Conservation (phyloP, 202 grass and related monocot genomes). For the Carex arenaria region DNA sequence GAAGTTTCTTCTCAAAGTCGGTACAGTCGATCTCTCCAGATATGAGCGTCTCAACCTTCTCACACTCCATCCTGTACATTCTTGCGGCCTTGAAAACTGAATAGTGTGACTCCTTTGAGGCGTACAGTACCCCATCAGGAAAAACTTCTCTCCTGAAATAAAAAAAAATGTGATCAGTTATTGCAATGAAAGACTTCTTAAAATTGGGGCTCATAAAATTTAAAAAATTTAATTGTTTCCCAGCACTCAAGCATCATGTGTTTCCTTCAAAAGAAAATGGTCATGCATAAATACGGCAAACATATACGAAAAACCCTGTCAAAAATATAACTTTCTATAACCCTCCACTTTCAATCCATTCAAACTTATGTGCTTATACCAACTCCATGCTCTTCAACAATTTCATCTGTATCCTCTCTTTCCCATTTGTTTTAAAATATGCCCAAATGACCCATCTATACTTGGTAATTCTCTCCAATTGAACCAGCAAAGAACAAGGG, state of each 20-base stretch:
- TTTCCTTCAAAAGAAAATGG: neutral
- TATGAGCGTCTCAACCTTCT: slow-evolving; percentile 58
- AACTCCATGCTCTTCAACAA: slow-evolving; percentile 1
- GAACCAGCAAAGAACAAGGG: neutral
- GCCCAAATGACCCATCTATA: neutral
- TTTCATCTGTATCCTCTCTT: neutral
- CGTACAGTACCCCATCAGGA: slow-evolving; percentile 75
- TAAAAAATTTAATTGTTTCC: neutral
- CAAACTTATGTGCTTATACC: neutral
- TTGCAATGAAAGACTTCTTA: neutral
- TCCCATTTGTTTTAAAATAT: neutral
- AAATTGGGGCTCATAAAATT: neutral
- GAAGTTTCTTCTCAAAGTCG: slow-evolving; percentile 50
- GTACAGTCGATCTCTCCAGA: slow-evolving; percentile 75
- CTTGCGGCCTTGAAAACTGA: slow-evolving; percentile 93
- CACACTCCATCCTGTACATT: slow-evolving; percentile 91
- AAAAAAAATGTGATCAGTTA: neutral
- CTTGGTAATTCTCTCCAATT: neutral
- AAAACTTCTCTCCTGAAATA: slow-evolving; percentile 71
- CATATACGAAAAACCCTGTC: neutral
- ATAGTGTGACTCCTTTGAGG: slow-evolving; percentile 78
- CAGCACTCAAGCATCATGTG: neutral
- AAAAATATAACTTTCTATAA: neutral
- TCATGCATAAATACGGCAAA: neutral
- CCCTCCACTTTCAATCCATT: neutral